Evolutionary conservation across 1,139 yeast genomes (phyloP), one percentile per base, ranked within the genome.

Genomic region (Tardiomyces depauwii): DNA sequence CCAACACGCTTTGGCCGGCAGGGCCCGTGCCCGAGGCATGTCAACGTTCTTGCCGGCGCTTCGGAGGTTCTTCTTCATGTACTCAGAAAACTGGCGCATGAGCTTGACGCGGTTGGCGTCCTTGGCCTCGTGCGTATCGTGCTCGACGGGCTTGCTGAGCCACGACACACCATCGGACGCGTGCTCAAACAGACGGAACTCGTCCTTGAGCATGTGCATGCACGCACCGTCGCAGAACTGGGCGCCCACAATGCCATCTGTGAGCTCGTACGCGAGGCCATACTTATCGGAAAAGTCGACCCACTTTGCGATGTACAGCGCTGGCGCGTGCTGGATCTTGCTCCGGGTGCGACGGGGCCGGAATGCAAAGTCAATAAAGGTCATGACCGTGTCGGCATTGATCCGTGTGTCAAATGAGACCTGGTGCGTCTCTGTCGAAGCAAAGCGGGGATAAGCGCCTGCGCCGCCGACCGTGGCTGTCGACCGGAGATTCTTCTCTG

Each of bases 231-330:
- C 91, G 57, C 86, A 85, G 65, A 87, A 88, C 49, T 84, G 71
- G 10, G 88, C 96, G n/a, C 97, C 97, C 51, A 87, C 85, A 55
- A 85, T 87, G 50, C 88, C 93, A 47, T 89, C 84, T 32, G 91
- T 85, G 47, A 91, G 70, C 63, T 91, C 96, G 63, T 91, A 91
- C 6, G 96, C 86, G 59, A 93, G 83, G 0, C 99, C 99, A 64
- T 89, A 94, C 61, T 85, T 87, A 67, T 89, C 88, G 40, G 96
- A 85, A 63, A 91, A 91, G 64, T 93, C 98, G 28, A 93, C 98
- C 99, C 99, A 93, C 63, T 89, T 89, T 52, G 94, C 83, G 44
- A 91, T 82, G 51, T 86, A 77, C 9, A 59, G 39, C 2, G 49
- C 43, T 38, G 42, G 42, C 7, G 45, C 16, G 13, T 32, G 23